Conservation (phyloP, 208 protist genomes). For the Strigomonas culicis region DNA sequence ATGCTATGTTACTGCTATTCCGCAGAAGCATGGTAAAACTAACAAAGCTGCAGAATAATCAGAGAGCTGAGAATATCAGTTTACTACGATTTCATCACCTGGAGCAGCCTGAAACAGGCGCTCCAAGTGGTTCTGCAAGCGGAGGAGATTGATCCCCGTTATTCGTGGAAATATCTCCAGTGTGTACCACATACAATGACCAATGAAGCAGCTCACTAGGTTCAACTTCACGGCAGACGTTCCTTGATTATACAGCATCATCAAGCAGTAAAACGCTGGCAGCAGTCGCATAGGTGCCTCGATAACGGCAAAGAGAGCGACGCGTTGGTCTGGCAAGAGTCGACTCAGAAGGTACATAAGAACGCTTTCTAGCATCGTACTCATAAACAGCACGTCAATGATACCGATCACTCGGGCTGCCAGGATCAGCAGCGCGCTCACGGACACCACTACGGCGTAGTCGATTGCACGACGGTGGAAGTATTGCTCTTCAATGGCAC, state of each 20-base stretch:
- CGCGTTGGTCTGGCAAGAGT: constrained; percentile 46
- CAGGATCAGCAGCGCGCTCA: constrained; percentile 43
- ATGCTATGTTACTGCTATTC: too few species aligned
- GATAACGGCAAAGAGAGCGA: constrained; percentile 48
- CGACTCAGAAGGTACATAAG: constrained; percentile 78
- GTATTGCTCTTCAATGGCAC: constrained; percentile 62
- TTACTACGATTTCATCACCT: too few species aligned
- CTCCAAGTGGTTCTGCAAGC: constrained; percentile 38
- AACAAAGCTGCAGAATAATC: not conserved
- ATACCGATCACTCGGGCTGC: constrained; percentile 30
- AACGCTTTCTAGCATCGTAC: constrained; percentile 38
- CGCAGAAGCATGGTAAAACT: too few species aligned
- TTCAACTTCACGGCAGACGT: constrained; percentile 24
- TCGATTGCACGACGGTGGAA: constrained; percentile 53
- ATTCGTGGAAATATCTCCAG: constrained; percentile 87
- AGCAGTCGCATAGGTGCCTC: constrained; percentile 48
- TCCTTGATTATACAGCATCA: constrained; percentile 26
- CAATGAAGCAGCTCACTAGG: constrained; percentile 49
- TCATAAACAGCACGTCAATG: constrained; percentile 58
- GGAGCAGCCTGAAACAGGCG: not conserved
- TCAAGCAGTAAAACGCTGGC: constrained; percentile 47
- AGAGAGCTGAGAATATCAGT: too few species aligned
- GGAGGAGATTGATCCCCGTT: constrained; percentile 54
- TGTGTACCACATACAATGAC: constrained; percentile 78
- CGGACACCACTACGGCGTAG: constrained; percentile 62